These are phyloP conservation scores for Stachybotrys chartarum DNA, from an alignment of 2,329 filamentous ascomycete genomes.

Conservation along the genomic window DNA sequence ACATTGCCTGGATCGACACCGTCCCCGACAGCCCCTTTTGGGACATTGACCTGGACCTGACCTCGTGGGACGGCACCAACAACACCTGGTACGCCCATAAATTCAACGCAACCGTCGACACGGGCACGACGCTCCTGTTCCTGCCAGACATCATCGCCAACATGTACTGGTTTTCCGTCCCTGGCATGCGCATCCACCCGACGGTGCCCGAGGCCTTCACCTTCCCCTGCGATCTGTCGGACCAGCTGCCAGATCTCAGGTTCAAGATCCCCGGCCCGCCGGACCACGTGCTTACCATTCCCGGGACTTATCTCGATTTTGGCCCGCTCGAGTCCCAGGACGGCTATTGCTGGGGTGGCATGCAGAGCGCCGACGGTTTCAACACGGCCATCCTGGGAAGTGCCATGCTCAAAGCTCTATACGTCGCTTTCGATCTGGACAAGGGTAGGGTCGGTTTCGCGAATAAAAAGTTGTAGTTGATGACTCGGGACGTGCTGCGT, in stretches of 20 bases:
- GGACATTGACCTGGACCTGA: constrained; percentile 43
- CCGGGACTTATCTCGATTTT: constrained; percentile 50
- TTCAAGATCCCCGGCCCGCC: constrained; percentile 44
- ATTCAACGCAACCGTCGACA: constrained; percentile 56
- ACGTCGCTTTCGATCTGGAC: constrained; percentile 61
- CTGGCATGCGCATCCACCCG: constrained; percentile 41
- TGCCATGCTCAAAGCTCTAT: constrained; percentile 71
- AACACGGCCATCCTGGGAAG: constrained; percentile 66
- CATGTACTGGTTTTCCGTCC: constrained; percentile 52
- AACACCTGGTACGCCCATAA: constrained; percentile 39
- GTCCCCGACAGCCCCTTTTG: constrained; percentile 26
- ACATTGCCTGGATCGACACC: constrained; percentile 35
- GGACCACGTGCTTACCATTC: constrained; percentile 42
- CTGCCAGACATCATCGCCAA: constrained; percentile 47
- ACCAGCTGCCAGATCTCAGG: constrained; percentile 49
- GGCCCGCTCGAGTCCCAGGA: constrained; percentile 38
- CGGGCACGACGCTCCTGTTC: constrained; percentile 61
- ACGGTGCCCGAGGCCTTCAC: constrained; percentile 40
- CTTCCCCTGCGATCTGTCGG: constrained; percentile 47
- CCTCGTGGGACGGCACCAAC: constrained; percentile 34
- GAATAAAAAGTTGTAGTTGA: constrained; percentile 24
- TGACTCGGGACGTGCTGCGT: not conserved
- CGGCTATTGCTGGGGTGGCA: constrained; percentile 64
- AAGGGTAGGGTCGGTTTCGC: constrained; percentile 33
- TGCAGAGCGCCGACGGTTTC: constrained; percentile 49